A percentile compares a stretch with the other conserved stretches of the same genome.
Conservation (phyloP, 2,329 filamentous ascomycete species). For the Aspergillus proliferans region DNA sequence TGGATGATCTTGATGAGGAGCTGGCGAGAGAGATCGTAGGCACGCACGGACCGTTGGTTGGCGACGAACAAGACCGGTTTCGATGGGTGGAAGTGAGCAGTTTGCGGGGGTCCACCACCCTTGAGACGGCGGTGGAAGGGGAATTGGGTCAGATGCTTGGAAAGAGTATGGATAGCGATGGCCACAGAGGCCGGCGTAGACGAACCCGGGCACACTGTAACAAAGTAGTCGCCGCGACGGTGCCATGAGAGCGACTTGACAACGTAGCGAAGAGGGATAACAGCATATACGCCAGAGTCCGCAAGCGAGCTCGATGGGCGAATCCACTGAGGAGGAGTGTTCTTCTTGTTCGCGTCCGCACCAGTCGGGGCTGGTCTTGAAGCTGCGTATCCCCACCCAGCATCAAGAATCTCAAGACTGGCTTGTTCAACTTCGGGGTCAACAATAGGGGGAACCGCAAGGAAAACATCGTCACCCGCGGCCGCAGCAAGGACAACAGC, state of each 20-base stretch:
- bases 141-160: slow-evolving; percentile 88
- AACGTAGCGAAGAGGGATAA: slow-evolving; percentile 69
- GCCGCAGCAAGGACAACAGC: slow-evolving; percentile 76
- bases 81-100: slow-evolving; percentile 88
- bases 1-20: slow-evolving; percentile 89
- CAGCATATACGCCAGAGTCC: slow-evolving; percentile 68
- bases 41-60: slow-evolving; percentile 85
- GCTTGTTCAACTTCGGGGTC: slow-evolving; percentile 67
- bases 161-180: slow-evolving; percentile 89
- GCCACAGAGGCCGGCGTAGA: slow-evolving; percentile 51
- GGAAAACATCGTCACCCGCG: slow-evolving; percentile 75
- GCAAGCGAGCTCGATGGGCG: slow-evolving; percentile 69
- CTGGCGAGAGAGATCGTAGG: slow-evolving; percentile 88
- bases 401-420: slow-evolving; percentile 71
- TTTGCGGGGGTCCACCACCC: slow-evolving; percentile 71
- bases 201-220: slow-evolving; percentile 70
- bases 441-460: slow-evolving; percentile 69
- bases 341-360: slow-evolving; percentile 55
- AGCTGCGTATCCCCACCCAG: slow-evolving; percentile 89
- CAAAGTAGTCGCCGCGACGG: slow-evolving; percentile 86
- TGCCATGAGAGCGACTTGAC: slow-evolving; percentile 94
- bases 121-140: slow-evolving; percentile 72
- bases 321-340: slow-evolving; percentile 73
- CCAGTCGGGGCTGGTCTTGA: slow-evolving; percentile 49
- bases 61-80: slow-evolving; percentile 93